Percentiles rank a stretch among this genome's conserved stretches.
These are phyloP conservation scores for Withania somnifera DNA, from an alignment of 305 asterid species.

Conservation along the genomic window DNA sequence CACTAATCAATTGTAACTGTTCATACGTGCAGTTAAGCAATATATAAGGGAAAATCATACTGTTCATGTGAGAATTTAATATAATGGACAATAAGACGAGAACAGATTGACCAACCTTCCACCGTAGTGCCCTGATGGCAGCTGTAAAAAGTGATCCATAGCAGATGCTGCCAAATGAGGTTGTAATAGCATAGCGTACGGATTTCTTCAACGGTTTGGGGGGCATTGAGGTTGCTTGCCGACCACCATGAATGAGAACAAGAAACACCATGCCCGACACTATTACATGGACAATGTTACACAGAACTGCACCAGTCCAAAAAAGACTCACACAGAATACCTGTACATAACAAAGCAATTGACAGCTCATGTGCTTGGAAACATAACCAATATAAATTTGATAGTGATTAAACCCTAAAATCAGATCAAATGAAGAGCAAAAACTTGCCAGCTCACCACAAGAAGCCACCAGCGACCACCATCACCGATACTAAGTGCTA, in stretches of 20 bases:
- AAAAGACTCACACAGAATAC: conserved; percentile 78
- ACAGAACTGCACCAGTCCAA: conserved; percentile 98
- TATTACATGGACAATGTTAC: conserved; percentile 78
- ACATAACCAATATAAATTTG: neutral
- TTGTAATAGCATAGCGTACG: conserved; percentile 63
- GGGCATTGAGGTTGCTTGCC: conserved; percentile 82
- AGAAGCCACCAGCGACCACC: conserved; percentile 98
- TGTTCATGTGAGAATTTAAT: neutral
- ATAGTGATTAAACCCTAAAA: conserved; percentile 6
- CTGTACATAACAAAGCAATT: conserved; percentile 32
- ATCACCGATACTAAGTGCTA: conserved; percentile 72
- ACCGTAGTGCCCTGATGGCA: conserved; percentile 81
- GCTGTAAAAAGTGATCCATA: conserved; percentile 98
- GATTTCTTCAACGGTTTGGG: conserved; percentile 60
- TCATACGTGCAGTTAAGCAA: neutral
- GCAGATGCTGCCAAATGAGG: conserved; percentile 97
- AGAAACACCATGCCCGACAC: conserved; percentile 95
- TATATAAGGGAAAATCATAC: conserved; percentile 1
- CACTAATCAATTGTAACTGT: conserved; percentile 7
- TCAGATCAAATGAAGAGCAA: conserved; percentile 31
- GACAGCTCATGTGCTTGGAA: neutral
- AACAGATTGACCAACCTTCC: conserved; percentile 56
- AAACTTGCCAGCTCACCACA: conserved; percentile 99
- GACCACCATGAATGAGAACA: conserved; percentile 78
- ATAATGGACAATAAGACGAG: neutral